Conservation (phyloP, 2,329 filamentous ascomycete species). For the Aspergillus pseudotamarii region DNA sequence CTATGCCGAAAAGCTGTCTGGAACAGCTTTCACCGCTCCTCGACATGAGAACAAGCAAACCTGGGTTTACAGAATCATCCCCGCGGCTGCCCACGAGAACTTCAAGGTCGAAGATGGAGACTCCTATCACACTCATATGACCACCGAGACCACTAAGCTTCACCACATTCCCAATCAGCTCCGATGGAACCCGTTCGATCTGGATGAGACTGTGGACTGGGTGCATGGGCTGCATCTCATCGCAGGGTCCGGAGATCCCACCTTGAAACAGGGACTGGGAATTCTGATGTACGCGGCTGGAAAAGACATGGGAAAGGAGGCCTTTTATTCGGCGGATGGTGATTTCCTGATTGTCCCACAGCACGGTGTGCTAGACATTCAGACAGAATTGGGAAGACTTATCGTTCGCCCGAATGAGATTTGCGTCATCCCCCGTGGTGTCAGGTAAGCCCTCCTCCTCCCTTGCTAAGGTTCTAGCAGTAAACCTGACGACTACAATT, state of each 20-base stretch:
- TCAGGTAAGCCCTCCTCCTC: constrained; percentile 49
- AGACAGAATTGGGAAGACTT: constrained; percentile 74
- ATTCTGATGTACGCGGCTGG: constrained; percentile 81
- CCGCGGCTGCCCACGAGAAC: constrained; percentile 62
- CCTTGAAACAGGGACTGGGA: constrained; percentile 75
- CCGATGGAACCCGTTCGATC: constrained; percentile 76
- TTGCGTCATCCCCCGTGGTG: constrained; percentile 71
- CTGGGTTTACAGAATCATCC: constrained; percentile 72
- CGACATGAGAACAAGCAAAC: constrained; percentile 70
- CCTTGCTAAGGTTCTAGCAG: background rate
- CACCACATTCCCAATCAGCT: constrained; percentile 80
- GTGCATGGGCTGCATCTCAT: constrained; percentile 71
- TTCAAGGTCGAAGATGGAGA: constrained; percentile 49
- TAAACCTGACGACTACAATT: background rate
- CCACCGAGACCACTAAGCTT: constrained; percentile 54
- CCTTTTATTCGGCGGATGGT: constrained; percentile 83
- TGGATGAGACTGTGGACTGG: constrained; percentile 70
- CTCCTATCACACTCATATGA: constrained; percentile 50
- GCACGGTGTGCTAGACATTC: constrained; percentile 72
- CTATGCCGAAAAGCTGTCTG: constrained; percentile 79
- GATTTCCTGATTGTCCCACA: constrained; percentile 78
- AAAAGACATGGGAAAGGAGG: constrained; percentile 74
- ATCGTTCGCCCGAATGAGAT: constrained; percentile 80
- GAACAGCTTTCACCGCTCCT: constrained; percentile 71
- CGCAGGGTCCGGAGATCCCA: constrained; percentile 77